Conservation (phyloP, 805 yeast genomes). For the Vanderwaltozyma verrucispora region DNA sequence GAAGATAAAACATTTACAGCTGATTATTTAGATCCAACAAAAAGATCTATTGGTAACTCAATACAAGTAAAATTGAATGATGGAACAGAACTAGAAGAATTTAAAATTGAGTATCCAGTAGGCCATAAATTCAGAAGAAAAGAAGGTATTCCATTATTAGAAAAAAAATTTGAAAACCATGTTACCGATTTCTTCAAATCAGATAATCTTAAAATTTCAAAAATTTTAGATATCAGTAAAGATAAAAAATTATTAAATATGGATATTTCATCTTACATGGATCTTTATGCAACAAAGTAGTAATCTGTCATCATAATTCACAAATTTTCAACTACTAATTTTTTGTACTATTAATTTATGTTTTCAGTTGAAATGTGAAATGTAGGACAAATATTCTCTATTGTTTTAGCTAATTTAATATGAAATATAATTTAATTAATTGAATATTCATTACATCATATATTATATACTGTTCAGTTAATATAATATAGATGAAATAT, state of each 20-base stretch:
- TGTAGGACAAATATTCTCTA: too few relatives aligned
- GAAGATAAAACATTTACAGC: slow-evolving; percentile 39
- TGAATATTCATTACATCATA: too few relatives aligned
- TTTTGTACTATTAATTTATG: too few relatives aligned
- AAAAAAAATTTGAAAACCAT: slow-evolving; percentile 42
- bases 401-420: too few relatives aligned
- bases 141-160: slow-evolving; percentile 47
- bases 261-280: slow-evolving; percentile 40
- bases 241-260: slow-evolving; percentile 29
- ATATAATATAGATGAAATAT: too few relatives aligned
- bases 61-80: slow-evolving; percentile 40
- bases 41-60: slow-evolving; percentile 50
- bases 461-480: too few relatives aligned
- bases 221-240: slow-evolving; percentile 31
- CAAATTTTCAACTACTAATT: slow-evolving; percentile 4
- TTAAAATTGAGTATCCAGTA: slow-evolving; percentile 44
- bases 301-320: too few relatives aligned
- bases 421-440: too few relatives aligned
- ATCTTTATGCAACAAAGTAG: slow-evolving; percentile 24
- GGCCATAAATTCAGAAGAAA: slow-evolving; percentile 50
- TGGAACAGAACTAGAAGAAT: slow-evolving; percentile 43
- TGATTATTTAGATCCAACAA: slow-evolving; percentile 47
- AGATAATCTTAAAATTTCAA: slow-evolving; percentile 27
- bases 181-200: slow-evolving; percentile 35
- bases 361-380: too few relatives aligned